Base-by-base conservation (phyloP, 345 rosid species). In the Ceriops zippeliana region DNA sequence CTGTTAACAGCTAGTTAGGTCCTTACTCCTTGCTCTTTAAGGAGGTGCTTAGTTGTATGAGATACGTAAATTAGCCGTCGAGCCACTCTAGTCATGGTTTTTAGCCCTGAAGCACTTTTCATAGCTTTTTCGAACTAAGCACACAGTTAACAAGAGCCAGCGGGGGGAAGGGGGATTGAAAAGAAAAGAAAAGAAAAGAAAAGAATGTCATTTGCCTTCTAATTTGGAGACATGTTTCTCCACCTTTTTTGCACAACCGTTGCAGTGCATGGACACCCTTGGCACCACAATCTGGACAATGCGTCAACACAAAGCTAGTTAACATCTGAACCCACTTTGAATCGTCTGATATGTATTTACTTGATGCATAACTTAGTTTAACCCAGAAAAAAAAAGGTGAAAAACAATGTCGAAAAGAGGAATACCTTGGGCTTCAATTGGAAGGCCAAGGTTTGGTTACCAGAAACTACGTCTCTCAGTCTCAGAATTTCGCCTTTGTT, bases 211-310 rank as follows among this genome's bases (percentile, higher is more conserved):
- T 19, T 52, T 83, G 90, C 98, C 98, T 57, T 90, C 96, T 70
- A 92, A 65, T 78, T 87, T 92, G 27, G 96, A 80, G 73, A 92
- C 81, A 73, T 92, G 98, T 80, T 90, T 92, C 87, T 90, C 89
- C 28, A 92, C 96, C 79, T 83, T 90, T 75, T 83, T 90, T 6
- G 96, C 96, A 67, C 98, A 92, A n/a, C 96, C 98, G 60, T 80
- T 64, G 79, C 98, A 92, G 78, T 92, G 96, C 89, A 90, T 89
- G 32, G 98, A 87, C 73, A 90, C 98, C 80, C 85, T 83, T 62
- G 90, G 78, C 74, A 88, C 89, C 83, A 90, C 97, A 82, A 81
- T 83, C 97, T 92, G 53, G 82, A 79, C 20, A 15, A 21, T 15
- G 5, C 70, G 57, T 69, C 31, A 35, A 61, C 65, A n/a, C 13